These are phyloP conservation scores for Capsella rubella DNA, from an alignment of 441 rosid species.

Conservation along the genomic window DNA sequence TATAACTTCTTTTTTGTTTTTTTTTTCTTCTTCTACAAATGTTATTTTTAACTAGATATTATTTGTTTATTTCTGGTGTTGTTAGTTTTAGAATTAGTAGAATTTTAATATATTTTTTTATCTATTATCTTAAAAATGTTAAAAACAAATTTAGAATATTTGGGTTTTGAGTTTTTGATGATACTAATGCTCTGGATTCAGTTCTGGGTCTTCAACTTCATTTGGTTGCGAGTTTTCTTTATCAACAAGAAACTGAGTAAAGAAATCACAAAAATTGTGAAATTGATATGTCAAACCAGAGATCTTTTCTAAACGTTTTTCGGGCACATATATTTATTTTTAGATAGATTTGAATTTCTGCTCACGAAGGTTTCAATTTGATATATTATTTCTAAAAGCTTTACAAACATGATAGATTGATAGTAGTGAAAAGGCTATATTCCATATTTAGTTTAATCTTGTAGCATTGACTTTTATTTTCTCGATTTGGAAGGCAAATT, in stretches of 20 bases:
- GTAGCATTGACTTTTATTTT: no score
- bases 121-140: neutral
- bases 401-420: no score
- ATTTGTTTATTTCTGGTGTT: constrained; percentile 28
- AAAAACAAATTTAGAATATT: constrained; percentile 25
- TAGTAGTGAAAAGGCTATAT: no score
- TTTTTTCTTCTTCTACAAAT: neutral
- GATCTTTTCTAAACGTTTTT: no score
- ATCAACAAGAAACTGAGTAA: constrained; percentile 16
- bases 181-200: constrained; percentile 15
- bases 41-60: constrained; percentile 17
- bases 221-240: constrained; percentile 16
- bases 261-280: neutral
- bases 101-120: neutral
- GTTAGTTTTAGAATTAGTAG: constrained; percentile 27
- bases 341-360: no score
- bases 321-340: no score
- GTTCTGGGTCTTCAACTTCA: neutral
- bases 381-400: no score
- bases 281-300: neutral
- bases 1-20: constrained; percentile 26
- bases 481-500: no score
- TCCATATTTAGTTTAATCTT: no score
- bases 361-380: no score
- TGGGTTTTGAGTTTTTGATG: neutral